Percentiles rank a stretch among this genome's conserved stretches.
Evolutionary conservation across 495 filamentous ascomycete species (phyloP).

Genomic region (Patellaria atrata): DNA sequence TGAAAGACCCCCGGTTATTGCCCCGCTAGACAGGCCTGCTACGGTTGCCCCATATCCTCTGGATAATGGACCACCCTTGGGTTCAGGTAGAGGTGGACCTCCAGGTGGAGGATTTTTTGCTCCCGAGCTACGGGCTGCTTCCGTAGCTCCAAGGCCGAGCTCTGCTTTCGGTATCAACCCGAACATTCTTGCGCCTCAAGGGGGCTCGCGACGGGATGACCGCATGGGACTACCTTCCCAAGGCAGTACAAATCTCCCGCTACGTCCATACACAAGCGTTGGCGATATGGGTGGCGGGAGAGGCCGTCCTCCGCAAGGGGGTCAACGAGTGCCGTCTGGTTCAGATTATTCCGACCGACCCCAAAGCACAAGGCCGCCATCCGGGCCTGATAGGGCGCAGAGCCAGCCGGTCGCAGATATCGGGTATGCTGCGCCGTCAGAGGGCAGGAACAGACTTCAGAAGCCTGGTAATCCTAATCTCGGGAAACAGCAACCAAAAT

Average conservation of each 20-base stretch:
- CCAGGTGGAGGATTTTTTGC: slow-evolving; percentile 28
- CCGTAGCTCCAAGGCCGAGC: slow-evolving; percentile 5
- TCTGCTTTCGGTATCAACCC: slow-evolving; percentile 24
- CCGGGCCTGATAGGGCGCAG: slow-evolving; percentile 13
- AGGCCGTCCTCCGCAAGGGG: slow-evolving; percentile 8
- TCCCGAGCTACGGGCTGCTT: slow-evolving; percentile 19
- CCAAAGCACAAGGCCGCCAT: slow-evolving; percentile 16
- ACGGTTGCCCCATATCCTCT: slow-evolving; percentile 55
- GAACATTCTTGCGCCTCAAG: slow-evolving; percentile 12
- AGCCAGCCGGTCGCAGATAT: slow-evolving; percentile 18
- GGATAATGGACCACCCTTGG: slow-evolving; percentile 35
- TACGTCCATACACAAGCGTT: slow-evolving; percentile 17
- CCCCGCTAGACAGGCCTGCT: slow-evolving; percentile 29
- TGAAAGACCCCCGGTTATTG: slow-evolving; percentile 29
- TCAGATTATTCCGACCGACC: slow-evolving; percentile 9
- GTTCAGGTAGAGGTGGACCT: slow-evolving; percentile 18
- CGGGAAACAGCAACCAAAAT: slow-evolving; percentile 9
- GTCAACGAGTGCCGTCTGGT: slow-evolving; percentile 6
- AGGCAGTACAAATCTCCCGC: slow-evolving; percentile 10
- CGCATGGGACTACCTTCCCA: slow-evolving; percentile 4
- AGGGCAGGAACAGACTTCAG: slow-evolving; percentile 17
- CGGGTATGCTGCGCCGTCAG: slow-evolving; percentile 22
- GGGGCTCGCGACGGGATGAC: slow-evolving; percentile 3
- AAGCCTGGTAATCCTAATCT: slow-evolving; percentile 5
- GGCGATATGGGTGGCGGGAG: slow-evolving; percentile 17